phyloP scores from a whole-genome alignment of 2,329 filamentous ascomycete genomes.

The Ramichloridium luteum region DNA sequence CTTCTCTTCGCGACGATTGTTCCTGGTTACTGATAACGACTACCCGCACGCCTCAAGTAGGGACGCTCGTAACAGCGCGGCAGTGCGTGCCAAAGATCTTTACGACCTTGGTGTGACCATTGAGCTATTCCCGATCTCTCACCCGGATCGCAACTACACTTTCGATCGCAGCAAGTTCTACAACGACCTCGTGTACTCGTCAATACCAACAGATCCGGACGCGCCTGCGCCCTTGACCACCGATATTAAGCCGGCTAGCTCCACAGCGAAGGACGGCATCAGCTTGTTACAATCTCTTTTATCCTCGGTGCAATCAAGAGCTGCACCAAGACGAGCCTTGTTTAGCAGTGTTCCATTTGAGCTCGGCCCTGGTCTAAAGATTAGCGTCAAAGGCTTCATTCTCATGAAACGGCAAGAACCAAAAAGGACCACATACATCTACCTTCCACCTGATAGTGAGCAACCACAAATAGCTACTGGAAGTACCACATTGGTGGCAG shows the following conservation, averaged over 20 bases:
- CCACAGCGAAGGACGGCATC: constrained; percentile 61
- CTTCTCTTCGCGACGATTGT: constrained; percentile 83
- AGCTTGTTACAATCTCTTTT: constrained; percentile 67
- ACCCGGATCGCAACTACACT: constrained; percentile 43
- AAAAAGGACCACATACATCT: constrained; percentile 75
- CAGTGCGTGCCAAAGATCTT: constrained; percentile 81
- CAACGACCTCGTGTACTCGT: constrained; percentile 85
- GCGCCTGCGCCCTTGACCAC: constrained; percentile 42
- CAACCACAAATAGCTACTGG: constrained; percentile 66
- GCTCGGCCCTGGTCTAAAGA: constrained; percentile 68
- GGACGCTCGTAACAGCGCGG: constrained; percentile 58
- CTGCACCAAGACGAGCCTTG: constrained; percentile 69
- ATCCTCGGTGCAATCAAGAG: constrained; percentile 81
- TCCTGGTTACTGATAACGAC: constrained; percentile 91
- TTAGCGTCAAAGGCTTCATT: constrained; percentile 89
- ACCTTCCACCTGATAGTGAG: constrained; percentile 60
- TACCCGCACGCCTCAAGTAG: constrained; percentile 67
- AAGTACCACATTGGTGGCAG: constrained; percentile 61
- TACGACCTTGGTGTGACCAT: constrained; percentile 89
- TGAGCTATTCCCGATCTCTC: constrained; percentile 81
- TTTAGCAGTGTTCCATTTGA: constrained; percentile 84
- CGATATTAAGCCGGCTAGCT: constrained; percentile 43
- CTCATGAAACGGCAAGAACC: constrained; percentile 74
- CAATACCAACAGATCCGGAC: constrained; percentile 56
- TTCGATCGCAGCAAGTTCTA: constrained; percentile 86